Conservation (phyloP, 192 early-diverging fungal genomes). For the Coemansia sp. region DNA sequence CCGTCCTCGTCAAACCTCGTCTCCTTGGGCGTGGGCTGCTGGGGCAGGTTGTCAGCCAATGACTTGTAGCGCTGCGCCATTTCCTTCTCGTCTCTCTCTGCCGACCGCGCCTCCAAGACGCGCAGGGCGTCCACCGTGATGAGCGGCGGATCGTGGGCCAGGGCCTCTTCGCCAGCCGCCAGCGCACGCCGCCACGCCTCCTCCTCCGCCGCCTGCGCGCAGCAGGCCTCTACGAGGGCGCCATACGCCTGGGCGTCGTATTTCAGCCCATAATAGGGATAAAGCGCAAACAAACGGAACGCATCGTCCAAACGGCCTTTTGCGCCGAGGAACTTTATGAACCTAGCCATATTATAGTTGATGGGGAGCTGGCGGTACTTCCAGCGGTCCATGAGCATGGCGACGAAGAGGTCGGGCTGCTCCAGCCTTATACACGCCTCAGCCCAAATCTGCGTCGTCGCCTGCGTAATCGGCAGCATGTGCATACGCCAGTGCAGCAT, state of each 20-base stretch:
- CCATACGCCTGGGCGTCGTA: conserved; percentile 37
- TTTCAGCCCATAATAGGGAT: conserved; percentile 29
- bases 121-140: conserved; percentile 38
- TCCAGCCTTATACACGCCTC: conserved; percentile 29
- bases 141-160: conserved; percentile 14
- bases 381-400: conserved; percentile 46
- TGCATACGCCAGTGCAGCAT: conserved; percentile 34
- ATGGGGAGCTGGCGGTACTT: conserved; percentile 48
- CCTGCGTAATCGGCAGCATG: conserved; percentile 39
- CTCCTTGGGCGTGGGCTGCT: conserved; percentile 7
- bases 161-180: conserved; percentile 32
- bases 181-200: conserved; percentile 48
- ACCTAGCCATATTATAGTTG: conserved; percentile 21
- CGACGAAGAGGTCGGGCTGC: conserved; percentile 24
- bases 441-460: conserved; percentile 38
- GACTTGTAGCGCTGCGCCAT: conserved; percentile 45
- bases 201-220: conserved; percentile 24
- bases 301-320: conserved; percentile 25
- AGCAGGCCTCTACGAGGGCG: conserved; percentile 47
- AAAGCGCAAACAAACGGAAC: conserved; percentile 48
- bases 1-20: conserved; percentile 19
- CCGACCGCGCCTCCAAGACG: conserved; percentile 26
- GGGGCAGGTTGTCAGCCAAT: conserved; percentile 8
- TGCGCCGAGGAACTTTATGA: conserved; percentile 26
- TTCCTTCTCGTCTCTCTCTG: conserved; percentile 19